phyloP scores from a whole-genome alignment of 257 asterid genomes.

The Fraxinus cuspidata region DNA sequence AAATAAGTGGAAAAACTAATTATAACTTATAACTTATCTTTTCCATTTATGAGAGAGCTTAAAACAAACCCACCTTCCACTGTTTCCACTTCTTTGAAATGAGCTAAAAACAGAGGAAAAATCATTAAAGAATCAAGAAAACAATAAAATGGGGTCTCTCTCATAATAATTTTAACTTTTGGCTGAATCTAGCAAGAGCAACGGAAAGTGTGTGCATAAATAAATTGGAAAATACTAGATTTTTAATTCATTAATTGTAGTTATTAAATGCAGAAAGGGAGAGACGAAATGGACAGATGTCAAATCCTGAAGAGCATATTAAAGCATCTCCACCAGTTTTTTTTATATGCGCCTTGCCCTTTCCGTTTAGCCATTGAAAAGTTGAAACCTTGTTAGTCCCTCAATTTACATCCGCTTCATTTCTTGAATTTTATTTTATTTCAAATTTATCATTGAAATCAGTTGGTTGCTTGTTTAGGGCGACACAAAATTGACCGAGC shows the following conservation, averaged over 20 bases:
- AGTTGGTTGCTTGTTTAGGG: too few species aligned
- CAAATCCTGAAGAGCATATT: slow-evolving; percentile 41
- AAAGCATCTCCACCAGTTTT: slow-evolving; percentile 59
- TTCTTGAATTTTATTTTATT: too few species aligned
- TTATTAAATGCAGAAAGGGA: slow-evolving; percentile 25
- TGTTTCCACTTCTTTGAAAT: slow-evolving; percentile 23
- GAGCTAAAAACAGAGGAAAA: slow-evolving; percentile 31
- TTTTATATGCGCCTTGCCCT: slow-evolving; percentile 22
- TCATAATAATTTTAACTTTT: not conserved
- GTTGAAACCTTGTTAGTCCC: not conserved
- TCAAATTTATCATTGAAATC: too few species aligned
- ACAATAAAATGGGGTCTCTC: slow-evolving; percentile 1
- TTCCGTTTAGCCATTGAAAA: slow-evolving; percentile 13
- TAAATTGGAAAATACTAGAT: not conserved
- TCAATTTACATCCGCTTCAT: not conserved
- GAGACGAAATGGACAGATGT: slow-evolving; percentile 35
- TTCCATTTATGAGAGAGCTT: slow-evolving; percentile 19
- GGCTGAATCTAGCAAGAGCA: slow-evolving; percentile 30
- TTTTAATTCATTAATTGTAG: slow-evolving; percentile 6
- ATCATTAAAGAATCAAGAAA: slow-evolving; percentile 22
- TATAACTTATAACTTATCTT: not conserved
- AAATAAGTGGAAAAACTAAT: slow-evolving; percentile 16
- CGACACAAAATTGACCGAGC: too few species aligned
- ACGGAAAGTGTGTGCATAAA: slow-evolving; percentile 21
- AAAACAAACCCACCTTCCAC: slow-evolving; percentile 31